A percentile compares a stretch with the other conserved stretches of the same genome.
Evolutionary conservation across 192 early-diverging fungal species (phyloP).

Genomic region (Rhizophagus clarus): DNA sequence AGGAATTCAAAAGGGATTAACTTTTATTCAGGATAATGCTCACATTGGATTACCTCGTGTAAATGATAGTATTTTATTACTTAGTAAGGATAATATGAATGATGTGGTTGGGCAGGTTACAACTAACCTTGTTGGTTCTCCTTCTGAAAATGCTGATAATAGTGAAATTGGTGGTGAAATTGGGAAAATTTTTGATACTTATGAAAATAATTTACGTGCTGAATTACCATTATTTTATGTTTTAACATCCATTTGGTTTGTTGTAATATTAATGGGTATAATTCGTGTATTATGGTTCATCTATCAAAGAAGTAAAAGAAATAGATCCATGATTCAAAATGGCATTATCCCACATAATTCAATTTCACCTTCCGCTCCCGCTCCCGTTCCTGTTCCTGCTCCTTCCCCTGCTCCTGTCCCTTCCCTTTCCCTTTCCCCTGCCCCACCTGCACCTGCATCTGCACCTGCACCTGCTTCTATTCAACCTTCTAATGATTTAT

Average conservation of each 20-base stretch:
- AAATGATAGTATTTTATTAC: not conserved
- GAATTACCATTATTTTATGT: slow-evolving; percentile 19
- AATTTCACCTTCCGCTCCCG: too few species aligned
- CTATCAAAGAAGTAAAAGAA: not conserved
- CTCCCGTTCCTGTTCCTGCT: too few species aligned
- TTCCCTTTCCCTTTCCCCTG: too few species aligned
- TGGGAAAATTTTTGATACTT: slow-evolving; percentile 19
- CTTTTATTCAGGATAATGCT: slow-evolving; percentile 27
- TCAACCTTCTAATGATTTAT: too few species aligned
- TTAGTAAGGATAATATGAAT: not conserved
- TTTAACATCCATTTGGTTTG: not conserved
- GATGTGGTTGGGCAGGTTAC: slow-evolving; percentile 10
- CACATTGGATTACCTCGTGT: slow-evolving; percentile 22
- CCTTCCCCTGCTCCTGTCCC: too few species aligned
- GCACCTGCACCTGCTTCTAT: too few species aligned
- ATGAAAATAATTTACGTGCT: not conserved
- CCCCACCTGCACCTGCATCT: too few species aligned
- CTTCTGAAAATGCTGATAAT: not conserved
- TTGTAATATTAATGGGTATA: slow-evolving; percentile 20
- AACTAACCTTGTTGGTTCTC: slow-evolving; percentile 3
- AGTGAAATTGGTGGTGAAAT: slow-evolving; percentile 23
- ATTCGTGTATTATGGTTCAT: slow-evolving; percentile 23
- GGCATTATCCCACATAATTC: too few species aligned
- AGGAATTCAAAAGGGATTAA: slow-evolving; percentile 10
- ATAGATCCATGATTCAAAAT: not conserved